Conservation (phyloP, 768 basidiomycete species). For the Rhizopogon vesiculosus region DNA sequence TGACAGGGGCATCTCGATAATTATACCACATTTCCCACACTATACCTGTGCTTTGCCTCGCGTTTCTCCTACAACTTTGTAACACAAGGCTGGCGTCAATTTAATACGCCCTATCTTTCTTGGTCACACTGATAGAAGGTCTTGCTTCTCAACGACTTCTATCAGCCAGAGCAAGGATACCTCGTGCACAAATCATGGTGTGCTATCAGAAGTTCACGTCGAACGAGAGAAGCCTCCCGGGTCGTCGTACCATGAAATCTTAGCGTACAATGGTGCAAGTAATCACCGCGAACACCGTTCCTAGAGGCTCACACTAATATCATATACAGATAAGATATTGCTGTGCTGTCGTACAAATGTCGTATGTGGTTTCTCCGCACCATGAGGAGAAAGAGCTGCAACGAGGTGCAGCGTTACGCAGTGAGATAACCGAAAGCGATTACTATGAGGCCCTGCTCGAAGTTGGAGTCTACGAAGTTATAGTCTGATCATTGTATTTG, state of each 20-base stretch:
- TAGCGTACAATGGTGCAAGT: not conserved
- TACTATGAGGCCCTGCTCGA: not conserved
- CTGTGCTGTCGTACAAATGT: not conserved
- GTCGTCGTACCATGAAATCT: not conserved
- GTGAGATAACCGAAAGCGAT: not conserved
- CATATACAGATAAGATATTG: not conserved
- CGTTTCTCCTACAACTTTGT: not conserved
- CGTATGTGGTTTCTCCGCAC: not conserved
- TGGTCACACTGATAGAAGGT: not conserved
- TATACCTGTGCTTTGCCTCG: not conserved
- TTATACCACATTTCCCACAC: not conserved
- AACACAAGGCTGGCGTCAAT: constrained; percentile 1
- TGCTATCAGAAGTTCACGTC: constrained; percentile 1
- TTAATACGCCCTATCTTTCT: not conserved
- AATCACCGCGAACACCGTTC: not conserved
- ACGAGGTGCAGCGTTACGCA: not conserved
- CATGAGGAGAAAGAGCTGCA: not conserved
- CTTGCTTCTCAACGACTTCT: not conserved
- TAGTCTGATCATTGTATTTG: not conserved
- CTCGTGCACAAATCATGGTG: constrained; percentile 1
- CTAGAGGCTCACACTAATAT: not conserved
- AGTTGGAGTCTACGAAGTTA: not conserved
- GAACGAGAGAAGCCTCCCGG: not conserved
- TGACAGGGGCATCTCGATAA: not conserved
- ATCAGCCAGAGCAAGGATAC: not conserved